A percentile compares a stretch with the other conserved stretches of the same genome.
phyloP scores from a whole-genome alignment of 352 stramenopile genomes.

The Elongisporangium undulatum region DNA sequence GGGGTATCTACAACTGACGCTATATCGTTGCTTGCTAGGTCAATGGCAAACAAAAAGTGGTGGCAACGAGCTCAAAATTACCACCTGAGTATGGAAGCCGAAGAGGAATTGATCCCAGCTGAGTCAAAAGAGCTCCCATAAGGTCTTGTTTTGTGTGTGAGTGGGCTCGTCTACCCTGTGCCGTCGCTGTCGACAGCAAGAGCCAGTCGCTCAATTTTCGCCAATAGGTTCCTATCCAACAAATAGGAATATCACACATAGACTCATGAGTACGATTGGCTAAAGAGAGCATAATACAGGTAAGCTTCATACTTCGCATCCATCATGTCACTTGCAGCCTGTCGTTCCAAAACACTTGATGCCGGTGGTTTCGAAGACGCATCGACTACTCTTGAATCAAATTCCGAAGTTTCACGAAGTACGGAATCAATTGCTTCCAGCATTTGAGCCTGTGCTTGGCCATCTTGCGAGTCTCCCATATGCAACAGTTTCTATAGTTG shows the following conservation, averaged over 20 bases:
- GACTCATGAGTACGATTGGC: slow-evolving; percentile 12
- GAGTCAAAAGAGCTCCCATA: background rate
- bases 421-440: slow-evolving; percentile 16
- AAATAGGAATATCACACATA: slow-evolving; percentile 2
- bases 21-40: slow-evolving; percentile 19
- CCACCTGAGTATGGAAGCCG: slow-evolving; percentile 1
- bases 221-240: background rate
- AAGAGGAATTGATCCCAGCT: background rate
- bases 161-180: background rate
- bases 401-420: slow-evolving; percentile 9
- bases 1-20: background rate
- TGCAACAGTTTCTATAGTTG: slow-evolving; percentile 10
- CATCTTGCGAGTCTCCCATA: slow-evolving; percentile 8
- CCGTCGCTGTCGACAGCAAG: background rate
- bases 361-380: no score
- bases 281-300: background rate
- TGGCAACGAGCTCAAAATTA: slow-evolving; percentile 20
- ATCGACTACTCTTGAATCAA: background rate
- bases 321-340: slow-evolving; percentile 34
- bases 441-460: background rate
- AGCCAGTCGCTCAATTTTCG: background rate
- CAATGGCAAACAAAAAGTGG: slow-evolving; percentile 41
- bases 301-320: slow-evolving; percentile 31
- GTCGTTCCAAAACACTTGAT: slow-evolving; percentile 20
- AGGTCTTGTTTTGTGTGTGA: background rate